phyloP scores from a whole-genome alignment of 768 basidiomycete species.

The Lentinula boryana region DNA sequence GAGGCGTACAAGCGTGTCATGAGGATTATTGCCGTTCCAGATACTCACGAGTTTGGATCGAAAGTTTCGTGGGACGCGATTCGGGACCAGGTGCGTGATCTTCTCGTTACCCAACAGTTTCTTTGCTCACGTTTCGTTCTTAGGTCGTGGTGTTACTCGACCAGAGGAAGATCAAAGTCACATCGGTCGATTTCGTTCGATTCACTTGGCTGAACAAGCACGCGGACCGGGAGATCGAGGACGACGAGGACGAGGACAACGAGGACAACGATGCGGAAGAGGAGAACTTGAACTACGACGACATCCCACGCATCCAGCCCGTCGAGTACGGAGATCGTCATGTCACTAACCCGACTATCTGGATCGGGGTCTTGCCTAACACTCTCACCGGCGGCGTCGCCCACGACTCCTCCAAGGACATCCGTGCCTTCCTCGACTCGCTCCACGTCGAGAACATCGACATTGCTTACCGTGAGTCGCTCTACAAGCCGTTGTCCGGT shows the following conservation, averaged over 20 bases:
- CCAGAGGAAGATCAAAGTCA: conserved; percentile 8
- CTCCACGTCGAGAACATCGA: conserved; percentile 22
- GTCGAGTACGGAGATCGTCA: neutral
- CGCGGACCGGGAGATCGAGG: conserved; percentile 7
- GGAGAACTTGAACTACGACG: neutral
- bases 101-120: conserved; percentile 17
- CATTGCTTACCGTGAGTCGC: conserved; percentile 21
- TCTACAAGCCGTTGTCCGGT: conserved; percentile 5
- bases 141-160: conserved; percentile 18
- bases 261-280: neutral
- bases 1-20: conserved; percentile 16
- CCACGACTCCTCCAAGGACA: conserved; percentile 16
- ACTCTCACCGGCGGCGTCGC: conserved; percentile 16
- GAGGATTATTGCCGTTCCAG: conserved; percentile 16
- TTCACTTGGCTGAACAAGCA: conserved; percentile 13
- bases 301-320: neutral
- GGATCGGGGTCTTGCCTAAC: conserved; percentile 23
- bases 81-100: conserved; percentile 18
- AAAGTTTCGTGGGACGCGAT: conserved; percentile 16
- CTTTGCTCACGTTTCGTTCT: conserved; percentile 16
- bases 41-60: conserved; percentile 12
- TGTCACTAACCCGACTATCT: conserved; percentile 19
- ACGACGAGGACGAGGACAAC: conserved; percentile 1
- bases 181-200: conserved; percentile 16
- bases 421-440: conserved; percentile 20